These are phyloP conservation scores for Hypoxylon sp. DNA, from an alignment of 2,329 filamentous ascomycete species.

Conservation along the genomic window DNA sequence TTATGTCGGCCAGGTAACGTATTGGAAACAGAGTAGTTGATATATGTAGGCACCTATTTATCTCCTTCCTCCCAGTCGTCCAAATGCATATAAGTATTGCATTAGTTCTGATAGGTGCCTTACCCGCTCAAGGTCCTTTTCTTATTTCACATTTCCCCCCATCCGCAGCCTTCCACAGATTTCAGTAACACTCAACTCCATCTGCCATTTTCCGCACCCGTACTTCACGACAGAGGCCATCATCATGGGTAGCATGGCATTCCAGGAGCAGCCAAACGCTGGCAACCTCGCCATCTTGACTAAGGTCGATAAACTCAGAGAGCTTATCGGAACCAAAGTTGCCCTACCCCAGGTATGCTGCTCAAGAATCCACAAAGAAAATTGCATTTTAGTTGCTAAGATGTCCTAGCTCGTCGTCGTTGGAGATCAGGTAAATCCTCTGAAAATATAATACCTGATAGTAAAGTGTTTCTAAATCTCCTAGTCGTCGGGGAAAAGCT, in stretches of 20 bases:
- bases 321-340: constrained; percentile 58
- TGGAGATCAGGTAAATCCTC: constrained; percentile 78
- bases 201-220: background rate
- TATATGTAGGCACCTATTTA: background rate
- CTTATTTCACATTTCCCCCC: background rate
- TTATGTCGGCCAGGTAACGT: background rate
- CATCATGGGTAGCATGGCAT: constrained; percentile 32
- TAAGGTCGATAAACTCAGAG: constrained; percentile 61
- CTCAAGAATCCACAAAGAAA: constrained; percentile 42
- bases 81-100: background rate
- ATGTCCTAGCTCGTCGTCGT: constrained; percentile 80
- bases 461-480: too few species aligned
- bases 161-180: background rate
- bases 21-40: background rate
- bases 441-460: too few species aligned
- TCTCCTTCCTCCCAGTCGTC: background rate
- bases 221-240: constrained; percentile 6
- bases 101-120: background rate
- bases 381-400: constrained; percentile 49
- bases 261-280: constrained; percentile 8
- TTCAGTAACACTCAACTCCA: background rate
- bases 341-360: constrained; percentile 50
- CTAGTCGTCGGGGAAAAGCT: constrained; percentile 84
- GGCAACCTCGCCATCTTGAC: constrained; percentile 51
- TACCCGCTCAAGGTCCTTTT: background rate